Base-by-base conservation (phyloP, 169 alveolate species). In the Eimeria brunetti region DNA sequence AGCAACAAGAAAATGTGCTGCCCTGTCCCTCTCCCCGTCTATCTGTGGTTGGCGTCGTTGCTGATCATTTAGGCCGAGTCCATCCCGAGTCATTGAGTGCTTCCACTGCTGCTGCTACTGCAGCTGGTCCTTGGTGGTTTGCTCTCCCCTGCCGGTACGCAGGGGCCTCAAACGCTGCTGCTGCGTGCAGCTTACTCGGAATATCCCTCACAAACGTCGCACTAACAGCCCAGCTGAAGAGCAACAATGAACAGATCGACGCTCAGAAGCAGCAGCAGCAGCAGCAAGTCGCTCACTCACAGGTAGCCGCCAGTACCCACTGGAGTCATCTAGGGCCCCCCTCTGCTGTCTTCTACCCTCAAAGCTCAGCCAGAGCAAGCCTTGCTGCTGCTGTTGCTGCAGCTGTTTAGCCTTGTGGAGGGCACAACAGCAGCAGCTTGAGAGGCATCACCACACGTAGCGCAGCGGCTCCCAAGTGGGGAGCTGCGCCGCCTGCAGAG, bases 11-110 rank as follows among this genome's bases (percentile, higher is more conserved):
- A 6, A 76, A 24, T 27, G 44, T 76, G 86, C 64, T 27, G 86
- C 86, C 46, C 6, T 20, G 0, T n/a, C 41, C 64, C 86, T 76
- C 86, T 76, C 64, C 86, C 84, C 84, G n/a, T 76, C 49, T 46
- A 46, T n/a, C 16, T 76, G 33, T 46, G 0, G 14, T 1, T 75
- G 4, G 46, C 64, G 44, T 20, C 41, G 41, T 22, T n/a, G 64
- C 86, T 41, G 44, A 38, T 76, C 86, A 46, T 76, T 27, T 44
- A 24, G 24, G 41, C 49, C 9, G 41, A 75, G 22, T 2, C 36
- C 30, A 14, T 33, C 60, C 58, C 11, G 7, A 76, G 27, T 27
- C 86, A 76, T 76, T 76, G 46, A 16, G 30, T 36, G 81, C 53
- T 71, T 49, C 22, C 11, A 46, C 81, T 36, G 81, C 49, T 36